Evolutionary conservation across 768 basidiomycete species (phyloP), one percentile per base, ranked within the genome.

Genomic region (Chalciporus chontae): DNA sequence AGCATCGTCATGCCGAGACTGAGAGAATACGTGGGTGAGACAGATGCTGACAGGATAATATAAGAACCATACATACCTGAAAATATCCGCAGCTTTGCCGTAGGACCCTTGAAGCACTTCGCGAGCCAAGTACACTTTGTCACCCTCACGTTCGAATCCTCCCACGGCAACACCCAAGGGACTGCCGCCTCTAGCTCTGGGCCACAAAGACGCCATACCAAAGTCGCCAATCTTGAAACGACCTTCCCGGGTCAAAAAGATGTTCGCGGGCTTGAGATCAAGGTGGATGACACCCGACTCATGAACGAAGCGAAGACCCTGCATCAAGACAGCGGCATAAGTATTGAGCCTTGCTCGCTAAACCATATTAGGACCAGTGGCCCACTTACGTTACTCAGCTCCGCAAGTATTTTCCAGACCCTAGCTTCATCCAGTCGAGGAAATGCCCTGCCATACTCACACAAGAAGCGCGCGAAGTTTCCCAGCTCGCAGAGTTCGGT

Each of bases 161-260:
- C 72, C 74, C 4, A 66, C 57, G 7, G 58, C 43, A 8, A 58
- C 52, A 8, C 75, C 78, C 45, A 71, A 60, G 8, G 66, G 68
- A 43, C 69, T 72, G 9, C 61, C 67, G 29, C 67, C 57, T 11
- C 52, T 59, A 0, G 74, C 71, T 34, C 93, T 75, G 1, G 93
- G 92, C 88, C 91, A 94, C 45, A 92, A 60, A 6, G 91, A 90
- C n/a, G 95, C 94, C 85, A 99, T 93, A 8, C 96, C 96, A 72
- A 98, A 97, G 68, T 99, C 96, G 8, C 95, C 95, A 66, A 99
- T 93, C 73, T 92, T 93, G 73, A 99, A 87, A 40, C 87, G 80
- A 2, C 96, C 96, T 38, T 84, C 79, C 8, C 76, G 75, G 9
- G 90, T 93, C 59, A 99, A 77, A 64, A 99, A 93, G 44, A 99